These are phyloP conservation scores for Mariannaea elegans DNA, from an alignment of 2,329 filamentous ascomycete species.

Conservation along the genomic window DNA sequence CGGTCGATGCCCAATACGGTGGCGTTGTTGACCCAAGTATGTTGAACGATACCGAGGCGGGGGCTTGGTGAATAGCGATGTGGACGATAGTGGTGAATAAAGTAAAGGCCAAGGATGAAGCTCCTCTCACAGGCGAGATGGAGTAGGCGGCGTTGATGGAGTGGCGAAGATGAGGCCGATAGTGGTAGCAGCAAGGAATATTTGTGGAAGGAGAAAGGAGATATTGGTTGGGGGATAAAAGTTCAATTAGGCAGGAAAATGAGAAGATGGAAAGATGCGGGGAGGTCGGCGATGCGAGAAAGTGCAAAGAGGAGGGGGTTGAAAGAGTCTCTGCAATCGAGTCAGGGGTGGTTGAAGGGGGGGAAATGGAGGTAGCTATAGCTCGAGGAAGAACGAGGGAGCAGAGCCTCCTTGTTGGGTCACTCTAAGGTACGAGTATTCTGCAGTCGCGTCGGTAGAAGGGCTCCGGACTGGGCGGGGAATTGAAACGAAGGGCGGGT, in stretches of 20 bases:
- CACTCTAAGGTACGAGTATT: not conserved
- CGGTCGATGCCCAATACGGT: not conserved
- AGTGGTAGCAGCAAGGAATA: not conserved
- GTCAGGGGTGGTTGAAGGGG: not conserved
- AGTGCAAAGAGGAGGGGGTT: constrained; percentile 5
- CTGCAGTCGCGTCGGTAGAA: too few species aligned
- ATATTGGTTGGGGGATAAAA: not conserved
- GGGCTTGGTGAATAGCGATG: not conserved
- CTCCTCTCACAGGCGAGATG: not conserved
- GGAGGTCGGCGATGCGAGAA: constrained; percentile 6
- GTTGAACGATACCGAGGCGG: not conserved
- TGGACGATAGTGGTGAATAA: not conserved
- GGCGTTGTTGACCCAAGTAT: not conserved
- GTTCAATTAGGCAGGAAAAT: constrained; percentile 8
- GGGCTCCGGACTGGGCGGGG: constrained; percentile 11
- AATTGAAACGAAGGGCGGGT: constrained; percentile 16
- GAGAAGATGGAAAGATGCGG: constrained; percentile 3
- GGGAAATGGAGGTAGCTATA: not conserved
- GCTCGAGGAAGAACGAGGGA: not conserved
- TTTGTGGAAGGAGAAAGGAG: constrained; percentile 2
- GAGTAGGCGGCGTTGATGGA: not conserved
- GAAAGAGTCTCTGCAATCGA: constrained; percentile 4
- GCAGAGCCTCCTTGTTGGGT: not conserved
- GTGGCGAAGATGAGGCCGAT: not conserved
- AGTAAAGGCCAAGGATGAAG: not conserved